Evolutionary conservation across 208 protist species (phyloP), one percentile per base, ranked within the genome.

Genomic region (Novymonas esmeraldas): DNA sequence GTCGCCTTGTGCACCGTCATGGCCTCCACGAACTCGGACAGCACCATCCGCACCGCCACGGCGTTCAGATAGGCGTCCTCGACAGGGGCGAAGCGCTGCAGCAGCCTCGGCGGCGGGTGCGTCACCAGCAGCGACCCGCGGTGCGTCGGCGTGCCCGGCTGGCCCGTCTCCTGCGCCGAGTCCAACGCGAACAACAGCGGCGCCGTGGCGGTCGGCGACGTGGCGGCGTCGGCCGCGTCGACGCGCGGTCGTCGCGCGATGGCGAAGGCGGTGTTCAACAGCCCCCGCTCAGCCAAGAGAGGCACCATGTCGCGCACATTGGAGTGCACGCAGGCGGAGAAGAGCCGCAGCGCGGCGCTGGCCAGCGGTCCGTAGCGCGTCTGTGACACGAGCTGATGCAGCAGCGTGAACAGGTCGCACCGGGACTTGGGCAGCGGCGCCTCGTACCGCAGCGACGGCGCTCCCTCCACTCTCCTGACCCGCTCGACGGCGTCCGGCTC

Each of bases 251-350:
- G 74, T 36, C 68, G 63, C 16, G 72, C 72, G 62, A 92, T 83
- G 4, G 79, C 64, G 26, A 91, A 24, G 13, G 87, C 69, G n/a
- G 68, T 87, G 41, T 90, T 65, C 55, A 93, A 50, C 38, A 95
- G 64, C 39, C 89, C 92, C 3, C 85, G 89, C 70, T 96, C 89
- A 2, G 76, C 45, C 16, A 95, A 81, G 14, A 87, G 73, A 0
- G 88, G 92, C 22, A 93, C 87, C 70, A 95, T 91, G 63, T 96
- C 88, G 1, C 87, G 87, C 31, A 95, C 79, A 57, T 87, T 94
- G 81, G 83, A 79, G 75, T 97, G 89, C 33, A 89, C 77, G 58
- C 84, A 94, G 28, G 79, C 83, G 9, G 84, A 79, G 34, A 97
- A 74, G 42, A 93, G 70, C 0, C 68, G 65, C 44, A 89, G 69